A percentile compares a stretch with the other conserved stretches of the same genome.
phyloP scores from a whole-genome alignment of 495 filamentous ascomycete species.

The Hypoxylon trugodes region DNA sequence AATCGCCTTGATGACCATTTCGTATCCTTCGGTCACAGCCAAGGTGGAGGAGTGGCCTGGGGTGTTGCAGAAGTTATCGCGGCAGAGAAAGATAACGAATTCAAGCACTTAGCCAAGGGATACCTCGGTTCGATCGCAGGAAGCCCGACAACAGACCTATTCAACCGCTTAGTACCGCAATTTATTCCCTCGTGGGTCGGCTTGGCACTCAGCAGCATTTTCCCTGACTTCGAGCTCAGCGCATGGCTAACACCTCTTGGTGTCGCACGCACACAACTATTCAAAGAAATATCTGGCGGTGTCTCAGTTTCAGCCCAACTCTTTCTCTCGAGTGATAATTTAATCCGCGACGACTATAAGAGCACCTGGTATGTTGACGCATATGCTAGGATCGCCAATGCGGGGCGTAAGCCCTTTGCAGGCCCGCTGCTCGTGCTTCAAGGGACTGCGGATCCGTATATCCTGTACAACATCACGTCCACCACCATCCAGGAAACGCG shows the following conservation, averaged over 20 bases:
- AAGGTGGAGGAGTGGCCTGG: constrained; percentile 60
- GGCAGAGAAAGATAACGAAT: neutral
- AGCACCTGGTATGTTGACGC: constrained; percentile 37
- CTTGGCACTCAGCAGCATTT: constrained; percentile 20
- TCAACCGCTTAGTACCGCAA: constrained; percentile 30
- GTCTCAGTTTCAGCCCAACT: constrained; percentile 32
- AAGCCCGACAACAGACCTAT: constrained; percentile 47
- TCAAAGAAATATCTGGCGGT: constrained; percentile 46
- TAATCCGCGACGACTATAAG: constrained; percentile 7
- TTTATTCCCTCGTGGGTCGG: constrained; percentile 26
- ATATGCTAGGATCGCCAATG: constrained; percentile 37
- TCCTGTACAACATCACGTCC: constrained; percentile 41
- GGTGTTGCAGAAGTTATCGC: constrained; percentile 51
- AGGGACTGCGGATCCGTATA: constrained; percentile 48
- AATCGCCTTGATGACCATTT: constrained; percentile 47
- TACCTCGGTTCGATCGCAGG: constrained; percentile 55
- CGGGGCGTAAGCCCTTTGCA: constrained; percentile 46
- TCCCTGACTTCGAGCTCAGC: constrained; percentile 28
- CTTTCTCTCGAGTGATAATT: constrained; percentile 33
- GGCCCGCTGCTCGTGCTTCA: constrained; percentile 58
- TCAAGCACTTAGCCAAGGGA: constrained; percentile 39
- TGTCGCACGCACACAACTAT: constrained; percentile 42
- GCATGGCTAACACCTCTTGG: constrained; percentile 43
- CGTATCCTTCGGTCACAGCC: constrained; percentile 58
- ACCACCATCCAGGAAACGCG: constrained; percentile 49